These are phyloP conservation scores for Moricandia moricandioides DNA, from an alignment of 345 rosid genomes.

Conservation along the genomic window DNA sequence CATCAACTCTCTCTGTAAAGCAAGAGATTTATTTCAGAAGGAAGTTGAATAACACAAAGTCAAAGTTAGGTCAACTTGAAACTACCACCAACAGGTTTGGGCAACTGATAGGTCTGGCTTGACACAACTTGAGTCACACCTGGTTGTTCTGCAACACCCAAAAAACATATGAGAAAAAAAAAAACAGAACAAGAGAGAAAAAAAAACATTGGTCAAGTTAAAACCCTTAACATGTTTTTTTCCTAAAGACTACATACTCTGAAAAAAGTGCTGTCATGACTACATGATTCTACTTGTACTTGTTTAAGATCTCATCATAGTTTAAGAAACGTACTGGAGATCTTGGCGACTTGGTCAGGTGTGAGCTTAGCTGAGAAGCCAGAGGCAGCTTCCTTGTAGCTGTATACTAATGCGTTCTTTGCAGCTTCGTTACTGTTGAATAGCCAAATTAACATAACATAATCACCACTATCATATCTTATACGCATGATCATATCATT, in stretches of 20 bases:
- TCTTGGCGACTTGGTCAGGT: slow-evolving; percentile 63
- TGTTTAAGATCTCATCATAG: neutral
- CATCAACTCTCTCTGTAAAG: slow-evolving; percentile 6
- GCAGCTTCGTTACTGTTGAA: slow-evolving; percentile 69
- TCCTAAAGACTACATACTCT: neutral
- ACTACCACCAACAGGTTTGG: slow-evolving; percentile 37
- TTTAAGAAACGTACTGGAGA: slow-evolving; percentile 50
- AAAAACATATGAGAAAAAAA: neutral
- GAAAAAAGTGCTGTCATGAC: neutral
- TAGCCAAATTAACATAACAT: neutral
- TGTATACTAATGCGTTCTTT: slow-evolving; percentile 66
- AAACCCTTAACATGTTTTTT: neutral
- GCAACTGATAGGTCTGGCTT: slow-evolving; percentile 60
- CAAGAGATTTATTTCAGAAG: neutral
- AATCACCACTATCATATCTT: neutral
- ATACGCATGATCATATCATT: neutral
- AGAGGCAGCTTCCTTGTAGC: slow-evolving; percentile 75
- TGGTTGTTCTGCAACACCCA: slow-evolving; percentile 57
- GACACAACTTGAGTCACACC: slow-evolving; percentile 89
- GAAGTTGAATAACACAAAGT: slow-evolving; percentile 18
- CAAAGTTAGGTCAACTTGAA: slow-evolving; percentile 21
- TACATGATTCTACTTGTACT: neutral
- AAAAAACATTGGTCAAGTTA: neutral
- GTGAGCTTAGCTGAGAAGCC: slow-evolving; percentile 94
- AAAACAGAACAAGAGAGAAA: neutral